Conservation (phyloP, 2,329 filamentous ascomycete genomes). For the Arthroderma sp. region DNA sequence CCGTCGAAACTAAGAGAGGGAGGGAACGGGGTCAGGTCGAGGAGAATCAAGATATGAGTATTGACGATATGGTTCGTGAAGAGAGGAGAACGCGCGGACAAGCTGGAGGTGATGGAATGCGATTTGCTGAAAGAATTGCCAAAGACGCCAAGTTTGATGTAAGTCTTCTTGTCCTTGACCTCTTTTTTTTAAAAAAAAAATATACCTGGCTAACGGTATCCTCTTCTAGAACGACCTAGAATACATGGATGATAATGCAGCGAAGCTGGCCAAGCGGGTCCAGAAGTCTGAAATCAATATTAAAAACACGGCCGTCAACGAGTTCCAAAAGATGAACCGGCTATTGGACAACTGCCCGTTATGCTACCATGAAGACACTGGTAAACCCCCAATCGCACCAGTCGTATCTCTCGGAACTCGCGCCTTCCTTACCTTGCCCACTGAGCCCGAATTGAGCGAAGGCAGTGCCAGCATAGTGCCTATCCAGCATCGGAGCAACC, state of each 20-base stretch:
- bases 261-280: constrained; percentile 72
- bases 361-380: constrained; percentile 79
- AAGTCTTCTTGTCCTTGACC: constrained; percentile 14
- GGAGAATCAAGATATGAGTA: constrained; percentile 88
- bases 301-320: constrained; percentile 71
- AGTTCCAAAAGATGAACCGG: constrained; percentile 79
- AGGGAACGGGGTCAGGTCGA: constrained; percentile 71
- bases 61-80: constrained; percentile 94
- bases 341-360: constrained; percentile 79
- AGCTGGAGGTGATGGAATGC: constrained; percentile 63
- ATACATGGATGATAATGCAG: constrained; percentile 94
- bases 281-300: constrained; percentile 80
- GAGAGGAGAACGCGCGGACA: constrained; percentile 74
- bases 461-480: constrained; percentile 83
- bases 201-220: constrained; percentile 4
- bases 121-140: constrained; percentile 82
- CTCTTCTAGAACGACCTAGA: constrained; percentile 60
- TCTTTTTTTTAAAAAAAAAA: constrained; percentile 1
- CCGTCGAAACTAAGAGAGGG: constrained; percentile 66
- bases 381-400: constrained; percentile 66
- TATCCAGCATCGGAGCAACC: constrained; percentile 70
- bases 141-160: constrained; percentile 79
- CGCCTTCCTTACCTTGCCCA: constrained; percentile 76
- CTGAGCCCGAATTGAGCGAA: constrained; percentile 72
- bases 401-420: constrained; percentile 75